Conservation (phyloP, 2,329 filamentous ascomycete species). For the Nemania serpens region DNA sequence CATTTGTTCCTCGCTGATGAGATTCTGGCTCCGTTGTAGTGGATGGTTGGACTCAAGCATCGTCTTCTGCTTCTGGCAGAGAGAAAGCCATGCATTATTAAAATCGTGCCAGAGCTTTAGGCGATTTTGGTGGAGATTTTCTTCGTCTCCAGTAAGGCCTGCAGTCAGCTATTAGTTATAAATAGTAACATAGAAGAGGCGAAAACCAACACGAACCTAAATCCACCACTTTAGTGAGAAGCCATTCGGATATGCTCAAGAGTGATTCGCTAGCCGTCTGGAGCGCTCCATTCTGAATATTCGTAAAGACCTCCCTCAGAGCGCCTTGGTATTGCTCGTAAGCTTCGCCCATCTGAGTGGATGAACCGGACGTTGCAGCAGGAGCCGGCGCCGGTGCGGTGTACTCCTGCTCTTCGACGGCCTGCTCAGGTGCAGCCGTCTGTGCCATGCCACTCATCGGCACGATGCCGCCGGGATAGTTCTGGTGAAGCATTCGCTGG, state of each 20-base stretch:
- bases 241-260: slow-evolving; percentile 58
- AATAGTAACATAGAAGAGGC: slow-evolving; percentile 18
- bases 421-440: slow-evolving; percentile 49
- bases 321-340: slow-evolving; percentile 69
- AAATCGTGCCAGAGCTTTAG: slow-evolving; percentile 92
- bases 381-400: background rate
- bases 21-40: slow-evolving; percentile 60
- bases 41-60: slow-evolving; percentile 65
- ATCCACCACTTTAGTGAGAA: slow-evolving; percentile 59
- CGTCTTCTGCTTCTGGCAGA: slow-evolving; percentile 84
- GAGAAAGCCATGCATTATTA: slow-evolving; percentile 86
- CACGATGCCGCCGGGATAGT: slow-evolving; percentile 54
- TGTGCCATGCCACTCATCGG: slow-evolving; percentile 54
- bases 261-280: slow-evolving; percentile 58
- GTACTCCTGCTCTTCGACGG: slow-evolving; percentile 64
- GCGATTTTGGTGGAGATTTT: slow-evolving; percentile 73
- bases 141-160: slow-evolving; percentile 87
- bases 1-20: slow-evolving; percentile 71
- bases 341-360: slow-evolving; percentile 66
- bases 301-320: slow-evolving; percentile 71
- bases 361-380: slow-evolving; percentile 20
- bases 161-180: slow-evolving; percentile 37
- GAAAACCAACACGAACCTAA: slow-evolving; percentile 51
- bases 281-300: slow-evolving; percentile 61
- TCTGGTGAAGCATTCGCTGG: slow-evolving; percentile 60